A percentile compares a stretch with the other conserved stretches of the same genome.
Conservation (phyloP, 495 filamentous ascomycete genomes). For the Penicillium paradoxum region DNA sequence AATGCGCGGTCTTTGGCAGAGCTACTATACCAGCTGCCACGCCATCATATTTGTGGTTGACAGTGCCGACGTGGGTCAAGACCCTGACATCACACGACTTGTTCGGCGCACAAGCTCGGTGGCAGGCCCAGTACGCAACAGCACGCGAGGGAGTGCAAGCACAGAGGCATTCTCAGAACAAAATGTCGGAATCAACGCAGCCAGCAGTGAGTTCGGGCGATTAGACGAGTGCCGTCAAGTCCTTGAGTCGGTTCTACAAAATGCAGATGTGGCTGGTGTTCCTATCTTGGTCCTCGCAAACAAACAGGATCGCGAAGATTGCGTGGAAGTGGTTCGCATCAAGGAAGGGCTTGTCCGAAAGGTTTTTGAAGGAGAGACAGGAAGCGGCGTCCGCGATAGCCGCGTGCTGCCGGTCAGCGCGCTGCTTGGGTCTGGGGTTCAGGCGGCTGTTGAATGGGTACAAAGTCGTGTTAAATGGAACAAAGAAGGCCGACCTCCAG, state of each 20-base stretch:
- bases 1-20: constrained; percentile 89
- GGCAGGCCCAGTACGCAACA: constrained; percentile 20
- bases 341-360: constrained; percentile 93
- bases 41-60: constrained; percentile 98
- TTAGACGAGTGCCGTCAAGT: constrained; percentile 86
- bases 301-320: constrained; percentile 96
- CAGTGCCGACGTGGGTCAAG: constrained; percentile 82
- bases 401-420: constrained; percentile 89
- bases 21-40: constrained; percentile 88
- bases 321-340: constrained; percentile 92
- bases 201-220: constrained; percentile 55
- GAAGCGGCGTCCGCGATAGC: constrained; percentile 76
- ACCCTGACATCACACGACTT: constrained; percentile 48
- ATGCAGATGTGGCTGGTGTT: constrained; percentile 80
- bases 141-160: constrained; percentile 1
- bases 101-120: constrained; percentile 30
- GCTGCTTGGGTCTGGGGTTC: constrained; percentile 83
- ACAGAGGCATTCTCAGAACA: constrained; percentile 32
- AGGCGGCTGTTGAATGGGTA: constrained; percentile 94
- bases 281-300: constrained; percentile 91
- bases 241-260: constrained; percentile 76
- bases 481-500: constrained; percentile 82
- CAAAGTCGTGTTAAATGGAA: constrained; percentile 91
- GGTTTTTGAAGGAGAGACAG: constrained; percentile 92
- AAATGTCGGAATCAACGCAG: constrained; percentile 37